Evolutionary conservation across 2,329 filamentous ascomycete species (phyloP).

Genomic region (Trichophyton verrucosum): DNA sequence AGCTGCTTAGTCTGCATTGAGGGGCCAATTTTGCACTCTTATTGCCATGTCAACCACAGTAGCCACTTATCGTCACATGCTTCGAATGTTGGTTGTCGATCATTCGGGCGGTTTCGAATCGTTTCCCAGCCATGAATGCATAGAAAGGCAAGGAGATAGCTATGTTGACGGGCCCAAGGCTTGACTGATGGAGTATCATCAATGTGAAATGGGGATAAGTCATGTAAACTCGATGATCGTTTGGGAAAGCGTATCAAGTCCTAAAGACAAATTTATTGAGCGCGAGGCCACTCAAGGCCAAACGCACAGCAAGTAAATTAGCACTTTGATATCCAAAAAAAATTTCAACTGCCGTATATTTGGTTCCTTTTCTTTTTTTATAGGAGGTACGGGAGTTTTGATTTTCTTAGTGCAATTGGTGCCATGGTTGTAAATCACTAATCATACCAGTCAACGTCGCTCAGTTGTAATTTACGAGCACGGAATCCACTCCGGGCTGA

Average conservation of each 20-base stretch:
- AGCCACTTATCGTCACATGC: too few relatives aligned
- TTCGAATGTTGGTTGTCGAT: neutral
- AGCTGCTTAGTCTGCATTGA: too few relatives aligned
- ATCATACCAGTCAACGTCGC: constrained; percentile 89
- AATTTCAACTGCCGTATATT: neutral
- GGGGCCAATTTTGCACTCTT: too few relatives aligned
- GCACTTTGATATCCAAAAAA: neutral
- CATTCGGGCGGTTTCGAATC: neutral
- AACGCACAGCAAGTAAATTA: neutral
- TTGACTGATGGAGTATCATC: too few relatives aligned
- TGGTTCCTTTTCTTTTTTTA: neutral
- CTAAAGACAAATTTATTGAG: neutral
- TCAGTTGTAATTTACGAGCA: constrained; percentile 80
- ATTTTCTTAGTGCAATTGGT: neutral
- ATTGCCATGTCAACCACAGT: too few relatives aligned
- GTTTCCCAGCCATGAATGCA: neutral
- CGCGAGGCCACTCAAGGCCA: neutral
- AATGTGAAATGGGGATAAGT: neutral
- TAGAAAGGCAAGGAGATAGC: neutral
- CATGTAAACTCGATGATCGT: neutral
- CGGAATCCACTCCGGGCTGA: constrained; percentile 61
- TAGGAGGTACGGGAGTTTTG: neutral
- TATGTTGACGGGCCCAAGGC: neutral
- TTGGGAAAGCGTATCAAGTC: neutral
- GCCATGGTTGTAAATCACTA: neutral